Conservation (phyloP, 352 stramenopile species). For the Blastocystis sp. region DNA sequence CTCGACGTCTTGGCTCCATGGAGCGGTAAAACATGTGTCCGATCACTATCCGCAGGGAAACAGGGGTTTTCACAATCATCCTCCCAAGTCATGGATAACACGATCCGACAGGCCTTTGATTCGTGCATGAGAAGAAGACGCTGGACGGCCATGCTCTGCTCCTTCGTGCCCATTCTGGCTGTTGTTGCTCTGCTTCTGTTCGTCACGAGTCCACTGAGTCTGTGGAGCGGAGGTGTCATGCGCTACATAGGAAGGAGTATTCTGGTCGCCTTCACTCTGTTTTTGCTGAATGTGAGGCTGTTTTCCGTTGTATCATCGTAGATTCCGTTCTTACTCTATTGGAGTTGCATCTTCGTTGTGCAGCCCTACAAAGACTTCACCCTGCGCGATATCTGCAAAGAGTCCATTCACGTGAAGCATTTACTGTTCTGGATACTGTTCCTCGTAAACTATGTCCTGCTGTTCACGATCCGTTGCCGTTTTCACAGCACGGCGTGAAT, state of each 20-base stretch:
- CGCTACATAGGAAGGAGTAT: background rate
- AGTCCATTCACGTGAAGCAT: constrained; percentile 51
- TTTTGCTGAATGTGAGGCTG: constrained; percentile 11
- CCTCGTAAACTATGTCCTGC: constrained; percentile 24
- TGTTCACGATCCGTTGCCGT: background rate
- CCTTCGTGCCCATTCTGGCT: background rate
- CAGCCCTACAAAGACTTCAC: constrained; percentile 19
- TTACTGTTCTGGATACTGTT: constrained; percentile 37
- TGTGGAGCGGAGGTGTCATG: background rate
- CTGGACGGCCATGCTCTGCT: background rate
- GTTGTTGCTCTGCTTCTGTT: background rate
- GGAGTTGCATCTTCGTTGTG: background rate
- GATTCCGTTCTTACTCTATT: background rate
- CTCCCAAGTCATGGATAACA: background rate
- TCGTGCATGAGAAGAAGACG: background rate
- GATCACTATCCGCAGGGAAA: too few relatives aligned
- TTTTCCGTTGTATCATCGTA: background rate
- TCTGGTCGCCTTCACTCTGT: background rate
- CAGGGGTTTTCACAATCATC: too few relatives aligned
- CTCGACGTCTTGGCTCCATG: too few relatives aligned
- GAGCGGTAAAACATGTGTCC: too few relatives aligned
- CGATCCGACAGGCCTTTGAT: background rate
- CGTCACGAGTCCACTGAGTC: background rate
- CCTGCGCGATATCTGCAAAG: constrained; percentile 12
- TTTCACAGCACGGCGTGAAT: background rate